Conservation (phyloP, 1,284 basidiomycete species). For the Psilocybe mexicana region DNA sequence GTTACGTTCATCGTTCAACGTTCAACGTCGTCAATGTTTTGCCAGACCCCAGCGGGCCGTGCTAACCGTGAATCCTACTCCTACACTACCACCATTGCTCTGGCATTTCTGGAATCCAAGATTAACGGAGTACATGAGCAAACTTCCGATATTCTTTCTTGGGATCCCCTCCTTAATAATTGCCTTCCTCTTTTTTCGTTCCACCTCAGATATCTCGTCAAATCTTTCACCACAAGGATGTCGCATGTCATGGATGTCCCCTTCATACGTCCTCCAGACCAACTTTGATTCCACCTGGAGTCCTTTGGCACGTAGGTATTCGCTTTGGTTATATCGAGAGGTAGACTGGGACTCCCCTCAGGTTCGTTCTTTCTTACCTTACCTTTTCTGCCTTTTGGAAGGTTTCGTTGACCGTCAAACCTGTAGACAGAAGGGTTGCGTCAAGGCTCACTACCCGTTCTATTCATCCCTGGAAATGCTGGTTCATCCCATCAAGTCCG, state of each 20-base stretch:
- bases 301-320: constrained; percentile 73
- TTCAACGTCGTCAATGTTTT: too few relatives aligned
- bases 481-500: constrained; percentile 94
- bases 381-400: background rate
- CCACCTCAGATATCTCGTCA: constrained; percentile 39
- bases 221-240: constrained; percentile 82
- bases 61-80: too few relatives aligned
- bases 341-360: constrained; percentile 75
- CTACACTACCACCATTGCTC: background rate
- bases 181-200: constrained; percentile 38
- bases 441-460: constrained; percentile 58
- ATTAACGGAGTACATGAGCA: constrained; percentile 22
- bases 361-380: constrained; percentile 39
- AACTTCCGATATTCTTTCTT: constrained; percentile 21
- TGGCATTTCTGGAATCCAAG: background rate
- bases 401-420: constrained; percentile 1
- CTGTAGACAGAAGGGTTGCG: constrained; percentile 41
- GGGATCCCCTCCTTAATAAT: constrained; percentile 31
- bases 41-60: too few relatives aligned
- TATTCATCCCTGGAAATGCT: constrained; percentile 98
- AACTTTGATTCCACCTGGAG: constrained; percentile 68
- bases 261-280: constrained; percentile 77
- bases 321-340: constrained; percentile 90
- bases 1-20: too few relatives aligned
- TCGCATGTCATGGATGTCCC: constrained; percentile 97